A percentile compares a stretch with the other conserved stretches of the same genome.
These are phyloP conservation scores for Apiotrichum laibachii DNA, from an alignment of 1,284 basidiomycete genomes.

Conservation along the genomic window DNA sequence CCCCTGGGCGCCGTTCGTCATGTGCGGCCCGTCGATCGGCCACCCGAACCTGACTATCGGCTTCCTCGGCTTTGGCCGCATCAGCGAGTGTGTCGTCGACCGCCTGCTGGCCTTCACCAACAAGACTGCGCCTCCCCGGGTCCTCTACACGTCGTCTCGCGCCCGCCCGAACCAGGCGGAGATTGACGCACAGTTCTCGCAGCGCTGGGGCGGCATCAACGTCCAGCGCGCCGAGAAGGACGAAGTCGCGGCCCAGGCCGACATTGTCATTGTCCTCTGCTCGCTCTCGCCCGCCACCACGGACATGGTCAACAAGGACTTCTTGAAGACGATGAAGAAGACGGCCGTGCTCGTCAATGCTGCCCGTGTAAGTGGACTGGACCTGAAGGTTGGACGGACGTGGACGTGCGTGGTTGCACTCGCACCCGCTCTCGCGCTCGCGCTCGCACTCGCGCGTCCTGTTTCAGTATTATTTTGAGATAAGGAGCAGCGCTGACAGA, in stretches of 20 bases:
- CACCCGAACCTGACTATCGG: conserved; percentile 63
- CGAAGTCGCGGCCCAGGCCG: conserved; percentile 68
- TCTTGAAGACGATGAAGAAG: conserved; percentile 80
- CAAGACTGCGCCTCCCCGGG: conserved; percentile 30
- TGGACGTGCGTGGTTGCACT: no score
- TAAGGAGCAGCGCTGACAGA: background rate
- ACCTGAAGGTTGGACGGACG: background rate
- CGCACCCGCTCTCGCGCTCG: no score
- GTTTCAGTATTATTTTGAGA: background rate
- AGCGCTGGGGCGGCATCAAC: conserved; percentile 54
- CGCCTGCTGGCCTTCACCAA: conserved; percentile 73
- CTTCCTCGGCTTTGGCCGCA: conserved; percentile 91
- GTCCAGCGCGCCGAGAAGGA: conserved; percentile 62
- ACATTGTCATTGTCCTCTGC: conserved; percentile 79
- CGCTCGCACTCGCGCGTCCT: no score
- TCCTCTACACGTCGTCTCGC: conserved; percentile 42
- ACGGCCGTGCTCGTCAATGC: conserved; percentile 76
- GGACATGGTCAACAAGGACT: conserved; percentile 68
- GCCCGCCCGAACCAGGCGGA: conserved; percentile 45
- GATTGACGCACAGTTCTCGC: conserved; percentile 59
- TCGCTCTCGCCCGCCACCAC: conserved; percentile 70
- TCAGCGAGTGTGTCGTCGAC: conserved; percentile 72
- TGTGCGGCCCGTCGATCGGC: conserved; percentile 53
- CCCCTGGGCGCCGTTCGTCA: conserved; percentile 70
- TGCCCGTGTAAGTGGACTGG: conserved; percentile 59